These are phyloP conservation scores for Penicillium corylophilum DNA, from an alignment of 2,329 filamentous ascomycete species.

Conservation along the genomic window DNA sequence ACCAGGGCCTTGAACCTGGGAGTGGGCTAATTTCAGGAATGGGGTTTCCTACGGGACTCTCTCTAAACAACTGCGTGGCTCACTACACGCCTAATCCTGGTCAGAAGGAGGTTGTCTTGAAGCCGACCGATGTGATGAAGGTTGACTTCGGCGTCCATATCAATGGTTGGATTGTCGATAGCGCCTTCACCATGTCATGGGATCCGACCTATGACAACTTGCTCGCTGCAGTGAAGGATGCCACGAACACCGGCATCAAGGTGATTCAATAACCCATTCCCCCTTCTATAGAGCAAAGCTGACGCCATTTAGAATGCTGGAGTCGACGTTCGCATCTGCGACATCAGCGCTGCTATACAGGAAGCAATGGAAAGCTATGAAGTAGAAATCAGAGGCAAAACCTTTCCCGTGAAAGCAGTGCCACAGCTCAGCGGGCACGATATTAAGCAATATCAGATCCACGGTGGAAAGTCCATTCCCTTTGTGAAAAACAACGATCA, in stretches of 20 bases:
- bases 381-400: constrained; percentile 54
- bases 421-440: constrained; percentile 57
- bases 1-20: constrained; percentile 54
- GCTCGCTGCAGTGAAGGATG: constrained; percentile 63
- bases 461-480: constrained; percentile 57
- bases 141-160: constrained; percentile 81
- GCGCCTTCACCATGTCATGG: constrained; percentile 75
- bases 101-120: constrained; percentile 67
- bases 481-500: constrained; percentile 53
- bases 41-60: constrained; percentile 58
- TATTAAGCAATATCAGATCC: constrained; percentile 55
- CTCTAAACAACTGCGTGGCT: constrained; percentile 54
- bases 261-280: constrained; percentile 22
- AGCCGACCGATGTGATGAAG: constrained; percentile 75
- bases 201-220: constrained; percentile 73
- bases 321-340: constrained; percentile 54
- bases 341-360: constrained; percentile 59
- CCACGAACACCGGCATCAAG: constrained; percentile 63
- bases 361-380: constrained; percentile 64
- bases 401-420: constrained; percentile 56
- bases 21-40: constrained; percentile 53
- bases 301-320: constrained; percentile 47
- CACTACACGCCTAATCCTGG: constrained; percentile 60
- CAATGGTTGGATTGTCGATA: constrained; percentile 77
- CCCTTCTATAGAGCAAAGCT: background rate